Percentiles rank a stretch among this genome's conserved stretches.
Conservation (phyloP, 2,329 filamentous ascomycete species). For the Boeremia exigua region DNA sequence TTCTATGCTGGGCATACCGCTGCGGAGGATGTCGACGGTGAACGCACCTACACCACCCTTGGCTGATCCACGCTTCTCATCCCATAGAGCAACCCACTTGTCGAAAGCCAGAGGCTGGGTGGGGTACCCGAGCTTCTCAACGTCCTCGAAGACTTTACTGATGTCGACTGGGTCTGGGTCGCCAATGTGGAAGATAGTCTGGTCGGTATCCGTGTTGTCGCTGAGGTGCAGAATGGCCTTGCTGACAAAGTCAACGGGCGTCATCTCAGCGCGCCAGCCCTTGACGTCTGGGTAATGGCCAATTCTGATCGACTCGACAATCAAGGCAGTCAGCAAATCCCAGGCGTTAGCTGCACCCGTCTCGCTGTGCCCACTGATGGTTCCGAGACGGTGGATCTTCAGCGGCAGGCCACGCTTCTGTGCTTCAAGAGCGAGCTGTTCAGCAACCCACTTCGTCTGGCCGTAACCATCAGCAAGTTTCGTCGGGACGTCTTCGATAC, state of each 20-base stretch:
- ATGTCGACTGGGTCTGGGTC: slow-evolving; percentile 75
- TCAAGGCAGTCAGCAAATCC: slow-evolving; percentile 76
- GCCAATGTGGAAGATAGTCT: slow-evolving; percentile 75
- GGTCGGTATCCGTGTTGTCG: slow-evolving; percentile 66
- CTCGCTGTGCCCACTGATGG: slow-evolving; percentile 77
- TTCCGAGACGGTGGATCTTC: slow-evolving; percentile 74
- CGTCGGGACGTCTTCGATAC: slow-evolving; percentile 70
- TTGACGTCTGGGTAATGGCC: slow-evolving; percentile 73
- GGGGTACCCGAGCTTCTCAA: slow-evolving; percentile 72
- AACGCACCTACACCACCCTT: slow-evolving; percentile 74
- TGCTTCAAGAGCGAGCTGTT: slow-evolving; percentile 75
- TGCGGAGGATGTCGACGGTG: slow-evolving; percentile 78
- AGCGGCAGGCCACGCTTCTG: slow-evolving; percentile 72
- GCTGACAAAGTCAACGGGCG: slow-evolving; percentile 81
- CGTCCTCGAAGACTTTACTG: slow-evolving; percentile 67
- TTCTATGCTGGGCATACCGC: slow-evolving; percentile 78
- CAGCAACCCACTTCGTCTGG: slow-evolving; percentile 82
- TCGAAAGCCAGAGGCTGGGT: slow-evolving; percentile 72
- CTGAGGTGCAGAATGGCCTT: slow-evolving; percentile 74
- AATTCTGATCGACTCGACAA: slow-evolving; percentile 78
- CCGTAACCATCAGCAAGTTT: slow-evolving; percentile 77
- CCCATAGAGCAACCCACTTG: slow-evolving; percentile 77
- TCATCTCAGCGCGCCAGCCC: slow-evolving; percentile 83
- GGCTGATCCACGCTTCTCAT: slow-evolving; percentile 68
- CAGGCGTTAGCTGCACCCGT: slow-evolving; percentile 79